A percentile compares a stretch with the other conserved stretches of the same genome.
These are phyloP conservation scores for Colletotrichum neosansevieriae DNA, from an alignment of 2,329 filamentous ascomycete species.

Conservation along the genomic window DNA sequence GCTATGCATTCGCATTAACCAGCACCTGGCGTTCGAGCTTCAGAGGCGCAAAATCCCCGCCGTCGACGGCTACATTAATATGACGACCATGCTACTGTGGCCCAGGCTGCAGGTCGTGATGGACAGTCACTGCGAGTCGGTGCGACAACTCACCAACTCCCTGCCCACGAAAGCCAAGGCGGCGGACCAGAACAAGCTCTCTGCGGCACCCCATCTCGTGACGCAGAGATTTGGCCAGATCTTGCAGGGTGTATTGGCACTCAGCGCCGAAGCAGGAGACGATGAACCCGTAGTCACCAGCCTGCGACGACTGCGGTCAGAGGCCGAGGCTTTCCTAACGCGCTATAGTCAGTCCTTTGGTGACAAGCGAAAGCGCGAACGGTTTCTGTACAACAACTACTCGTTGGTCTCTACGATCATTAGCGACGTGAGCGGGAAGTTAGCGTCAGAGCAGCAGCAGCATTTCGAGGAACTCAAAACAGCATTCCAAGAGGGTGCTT, in stretches of 20 bases:
- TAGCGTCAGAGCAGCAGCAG: slow-evolving; percentile 79
- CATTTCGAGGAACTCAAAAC: slow-evolving; percentile 78
- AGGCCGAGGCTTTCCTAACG: slow-evolving; percentile 85
- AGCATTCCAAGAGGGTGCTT: slow-evolving; percentile 64
- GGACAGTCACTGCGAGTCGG: slow-evolving; percentile 90
- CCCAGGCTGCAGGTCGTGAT: slow-evolving; percentile 94
- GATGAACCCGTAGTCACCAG: slow-evolving; percentile 92
- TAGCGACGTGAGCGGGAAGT: slow-evolving; percentile 78
- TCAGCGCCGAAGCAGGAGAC: slow-evolving; percentile 92
- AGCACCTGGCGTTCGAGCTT: slow-evolving; percentile 93
- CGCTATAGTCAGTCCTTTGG: slow-evolving; percentile 81
- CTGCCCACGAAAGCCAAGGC: slow-evolving; percentile 60
- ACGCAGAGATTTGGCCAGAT: slow-evolving; percentile 98
- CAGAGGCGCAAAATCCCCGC: slow-evolving; percentile 92
- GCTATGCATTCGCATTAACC: slow-evolving; percentile 92
- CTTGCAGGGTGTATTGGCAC: slow-evolving; percentile 82
- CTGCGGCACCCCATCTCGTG: slow-evolving; percentile 87
- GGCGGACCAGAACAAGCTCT: slow-evolving; percentile 68
- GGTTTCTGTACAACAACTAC: slow-evolving; percentile 97
- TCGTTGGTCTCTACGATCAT: slow-evolving; percentile 95
- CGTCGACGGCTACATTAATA: slow-evolving; percentile 92
- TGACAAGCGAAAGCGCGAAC: slow-evolving; percentile 83
- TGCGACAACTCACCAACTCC: slow-evolving; percentile 72
- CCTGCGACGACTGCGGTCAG: slow-evolving; percentile 79
- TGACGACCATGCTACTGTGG: slow-evolving; percentile 95